Percentiles rank a stretch among this genome's conserved stretches.
phyloP scores from a whole-genome alignment of 2,329 filamentous ascomycete genomes.

The Sordariomycetes sp. region DNA sequence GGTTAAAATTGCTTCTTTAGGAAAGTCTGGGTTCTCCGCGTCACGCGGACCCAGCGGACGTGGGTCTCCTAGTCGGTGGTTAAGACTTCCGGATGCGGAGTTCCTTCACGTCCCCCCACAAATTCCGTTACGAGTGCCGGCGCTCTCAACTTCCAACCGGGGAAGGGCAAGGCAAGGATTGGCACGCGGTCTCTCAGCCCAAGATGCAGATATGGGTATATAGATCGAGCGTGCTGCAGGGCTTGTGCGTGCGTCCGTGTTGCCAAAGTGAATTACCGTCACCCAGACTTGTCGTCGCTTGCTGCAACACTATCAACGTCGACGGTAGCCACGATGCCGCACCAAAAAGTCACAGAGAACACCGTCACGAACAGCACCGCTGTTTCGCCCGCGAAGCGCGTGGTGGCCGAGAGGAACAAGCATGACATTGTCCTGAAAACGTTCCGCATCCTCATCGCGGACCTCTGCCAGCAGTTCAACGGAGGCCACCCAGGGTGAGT shows the following conservation, averaged over 20 bases:
- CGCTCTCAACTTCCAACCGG: background rate
- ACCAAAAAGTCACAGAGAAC: background rate
- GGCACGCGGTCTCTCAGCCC: background rate
- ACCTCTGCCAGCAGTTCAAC: conserved; percentile 57
- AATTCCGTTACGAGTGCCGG: background rate
- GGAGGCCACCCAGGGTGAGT: conserved; percentile 54
- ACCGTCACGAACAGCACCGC: background rate
- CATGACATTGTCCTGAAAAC: conserved; percentile 39
- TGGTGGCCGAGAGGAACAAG: background rate
- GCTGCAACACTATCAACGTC: background rate
- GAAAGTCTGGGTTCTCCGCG: background rate
- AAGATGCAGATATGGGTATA: background rate
- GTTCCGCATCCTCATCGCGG: conserved; percentile 51
- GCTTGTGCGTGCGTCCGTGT: background rate
- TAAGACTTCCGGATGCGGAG: no score
- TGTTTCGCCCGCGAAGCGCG: conserved; percentile 4
- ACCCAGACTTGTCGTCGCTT: background rate
- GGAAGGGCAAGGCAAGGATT: background rate
- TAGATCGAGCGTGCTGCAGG: background rate
- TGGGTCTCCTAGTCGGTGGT: no score
- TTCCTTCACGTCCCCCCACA: no score
- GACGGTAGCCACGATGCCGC: background rate
- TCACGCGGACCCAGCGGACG: no score
- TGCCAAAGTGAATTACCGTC: background rate
- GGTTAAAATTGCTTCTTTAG: background rate